Conservation (phyloP, 2,329 filamentous ascomycete genomes). For the Arthrinium phaeospermum region DNA sequence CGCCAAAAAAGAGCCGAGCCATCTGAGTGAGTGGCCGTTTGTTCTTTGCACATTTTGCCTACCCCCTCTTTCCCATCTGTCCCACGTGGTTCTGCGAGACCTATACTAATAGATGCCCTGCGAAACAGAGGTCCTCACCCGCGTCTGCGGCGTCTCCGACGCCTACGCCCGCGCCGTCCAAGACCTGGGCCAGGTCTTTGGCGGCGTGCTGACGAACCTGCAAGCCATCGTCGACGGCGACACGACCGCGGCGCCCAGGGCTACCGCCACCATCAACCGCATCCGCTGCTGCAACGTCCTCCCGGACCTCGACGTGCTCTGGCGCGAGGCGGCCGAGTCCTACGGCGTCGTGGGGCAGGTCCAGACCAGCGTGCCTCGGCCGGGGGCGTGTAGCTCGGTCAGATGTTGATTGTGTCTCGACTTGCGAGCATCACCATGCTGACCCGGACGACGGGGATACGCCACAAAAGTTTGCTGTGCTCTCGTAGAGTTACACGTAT, state of each 20-base stretch:
- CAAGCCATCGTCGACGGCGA: neutral
- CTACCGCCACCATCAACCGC: conserved; percentile 2
- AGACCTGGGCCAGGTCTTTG: conserved; percentile 7
- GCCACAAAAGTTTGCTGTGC: too few relatives aligned
- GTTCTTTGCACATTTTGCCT: neutral
- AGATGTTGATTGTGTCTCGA: neutral
- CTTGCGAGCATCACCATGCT: neutral
- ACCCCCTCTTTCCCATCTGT: neutral
- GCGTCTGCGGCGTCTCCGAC: conserved; percentile 14
- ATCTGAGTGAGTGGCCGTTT: neutral
- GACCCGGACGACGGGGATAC: too few relatives aligned
- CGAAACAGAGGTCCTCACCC: conserved; percentile 3
- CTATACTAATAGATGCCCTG: neutral
- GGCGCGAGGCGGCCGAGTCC: conserved; percentile 9
- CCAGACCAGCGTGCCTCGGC: conserved; percentile 7
- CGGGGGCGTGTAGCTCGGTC: neutral
- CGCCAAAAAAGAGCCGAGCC: neutral
- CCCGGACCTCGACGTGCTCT: conserved; percentile 13
- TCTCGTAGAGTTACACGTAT: too few relatives aligned
- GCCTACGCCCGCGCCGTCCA: conserved; percentile 2
- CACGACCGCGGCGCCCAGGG: neutral
- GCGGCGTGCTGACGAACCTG: conserved; percentile 4
- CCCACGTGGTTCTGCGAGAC: neutral
- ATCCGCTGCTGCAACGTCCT: conserved; percentile 19
- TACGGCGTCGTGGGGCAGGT: conserved; percentile 6